Evolutionary conservation across 2,329 filamentous ascomycete species (phyloP).

Genomic region (Beauveria sp.): DNA sequence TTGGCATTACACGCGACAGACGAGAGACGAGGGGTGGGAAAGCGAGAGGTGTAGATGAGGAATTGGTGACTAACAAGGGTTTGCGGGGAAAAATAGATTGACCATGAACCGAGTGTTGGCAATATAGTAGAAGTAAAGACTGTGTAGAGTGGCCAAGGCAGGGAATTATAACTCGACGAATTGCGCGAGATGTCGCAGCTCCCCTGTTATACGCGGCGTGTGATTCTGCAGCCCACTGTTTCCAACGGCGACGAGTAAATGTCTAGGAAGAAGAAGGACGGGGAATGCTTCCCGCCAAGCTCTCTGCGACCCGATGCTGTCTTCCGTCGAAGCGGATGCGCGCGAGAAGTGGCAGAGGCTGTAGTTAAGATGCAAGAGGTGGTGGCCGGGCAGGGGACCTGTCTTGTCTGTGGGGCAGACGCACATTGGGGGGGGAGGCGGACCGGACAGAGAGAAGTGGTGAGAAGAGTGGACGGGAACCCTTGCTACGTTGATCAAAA

Average conservation of each 20-base stretch:
- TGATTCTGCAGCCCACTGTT: slow-evolving; percentile 1
- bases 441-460: not conserved
- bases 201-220: not conserved
- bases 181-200: not conserved
- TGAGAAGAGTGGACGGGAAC: not conserved
- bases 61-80: not conserved
- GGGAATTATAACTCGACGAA: not conserved
- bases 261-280: not conserved
- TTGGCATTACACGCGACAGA: not conserved
- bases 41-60: not conserved
- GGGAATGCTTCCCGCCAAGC: slow-evolving; percentile 4
- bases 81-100: not conserved
- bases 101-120: not conserved
- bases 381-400: slow-evolving; percentile 4
- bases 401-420: slow-evolving; percentile 2
- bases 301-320: not conserved
- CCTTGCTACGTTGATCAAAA: not conserved
- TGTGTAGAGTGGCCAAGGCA: not conserved
- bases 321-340: slow-evolving; percentile 4
- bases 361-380: not conserved
- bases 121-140: not conserved
- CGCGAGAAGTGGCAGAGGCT: not conserved
- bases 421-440: not conserved
- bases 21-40: not conserved
- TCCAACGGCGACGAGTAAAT: not conserved